Conservation (phyloP, 2,329 filamentous ascomycete genomes). For the Monosporascus ibericus region DNA sequence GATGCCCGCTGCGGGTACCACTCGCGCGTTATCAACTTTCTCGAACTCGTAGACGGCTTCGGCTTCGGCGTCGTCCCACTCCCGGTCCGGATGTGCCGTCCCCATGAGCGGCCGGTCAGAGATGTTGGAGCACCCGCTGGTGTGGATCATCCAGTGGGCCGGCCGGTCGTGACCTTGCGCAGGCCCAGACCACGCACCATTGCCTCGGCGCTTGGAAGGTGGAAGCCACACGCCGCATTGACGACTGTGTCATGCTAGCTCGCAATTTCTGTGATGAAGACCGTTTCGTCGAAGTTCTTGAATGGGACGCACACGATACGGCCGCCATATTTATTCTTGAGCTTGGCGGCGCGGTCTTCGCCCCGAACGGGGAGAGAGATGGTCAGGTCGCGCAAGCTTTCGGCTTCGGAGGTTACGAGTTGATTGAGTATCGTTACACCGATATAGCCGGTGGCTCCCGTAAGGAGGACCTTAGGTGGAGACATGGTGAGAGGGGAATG, state of each 20-base stretch:
- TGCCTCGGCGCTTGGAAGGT: constrained; percentile 26
- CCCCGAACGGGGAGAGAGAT: constrained; percentile 5
- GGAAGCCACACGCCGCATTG: constrained; percentile 28
- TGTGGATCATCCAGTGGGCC: constrained; percentile 13
- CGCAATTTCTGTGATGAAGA: constrained; percentile 4
- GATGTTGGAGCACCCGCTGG: constrained; percentile 12
- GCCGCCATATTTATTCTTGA: constrained; percentile 3
- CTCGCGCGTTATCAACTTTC: constrained; percentile 8
- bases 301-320: constrained; percentile 5
- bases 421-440: constrained; percentile 12
- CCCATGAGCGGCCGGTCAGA: constrained; percentile 11
- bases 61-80: constrained; percentile 4
- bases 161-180: constrained; percentile 10
- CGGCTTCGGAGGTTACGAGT: constrained; percentile 3
- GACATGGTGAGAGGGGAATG: not conserved
- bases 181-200: constrained; percentile 28
- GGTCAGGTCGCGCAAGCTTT: not conserved
- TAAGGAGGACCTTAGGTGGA: constrained; percentile 4
- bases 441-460: constrained; percentile 13
- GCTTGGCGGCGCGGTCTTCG: constrained; percentile 1
- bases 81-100: constrained; percentile 1
- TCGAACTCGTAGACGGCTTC: constrained; percentile 7
- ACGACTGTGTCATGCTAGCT: constrained; percentile 22
- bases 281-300: constrained; percentile 8
- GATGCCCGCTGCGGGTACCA: constrained; percentile 14